Evolutionary conservation across 2,329 filamentous ascomycete species (phyloP), one percentile per base, ranked within the genome.

Genomic region (Karstenula rhodostoma): DNA sequence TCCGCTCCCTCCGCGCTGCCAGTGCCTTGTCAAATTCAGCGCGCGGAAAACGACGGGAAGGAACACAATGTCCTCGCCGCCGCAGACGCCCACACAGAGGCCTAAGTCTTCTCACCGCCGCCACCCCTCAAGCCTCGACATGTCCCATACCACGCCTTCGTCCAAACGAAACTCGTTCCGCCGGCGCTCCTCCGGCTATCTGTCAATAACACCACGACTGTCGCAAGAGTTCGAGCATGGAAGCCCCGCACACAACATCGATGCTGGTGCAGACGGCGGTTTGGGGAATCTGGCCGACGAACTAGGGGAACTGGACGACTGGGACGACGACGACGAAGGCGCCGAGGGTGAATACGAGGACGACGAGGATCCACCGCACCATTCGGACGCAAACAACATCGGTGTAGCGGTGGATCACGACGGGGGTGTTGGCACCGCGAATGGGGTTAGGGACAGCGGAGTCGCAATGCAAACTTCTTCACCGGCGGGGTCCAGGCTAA

Each of bases 231-330:
- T 78, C 61, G 79, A 80, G 19, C 75, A 79, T 56, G 71, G 72
- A 57, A 76, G 73, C 47, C 75, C 76, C 2, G 75, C 71, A 43
- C 78, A 79, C 15, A 73, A 75, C 58, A 75, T 76, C 8, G 77
- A 76, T 55, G 76, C 73, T 10, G 74, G 69, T 17, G 76, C 73
- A 53, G 80, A 78, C 49, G 87, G 87, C 62, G 89, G 89, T 9
- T 81, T 93, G 63, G 92, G 91, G 33, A 94, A 93, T 68, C 78
- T 95, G 51, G 92, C 92, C 1, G 92, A 94, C 77, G 92, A 95
- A 77, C 81, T 95, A 50, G 92, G 90, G 1, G 49, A 52, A 40
- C 22, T 52, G 33, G 90, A 91, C 71, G 88, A 89, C 4, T 87
- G 90, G 75, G 87, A 86, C 46, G 88, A 87, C 35, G 89, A 87